phyloP scores from a whole-genome alignment of 2,329 filamentous ascomycete genomes.

The Sphaerostilbella broomeana region DNA sequence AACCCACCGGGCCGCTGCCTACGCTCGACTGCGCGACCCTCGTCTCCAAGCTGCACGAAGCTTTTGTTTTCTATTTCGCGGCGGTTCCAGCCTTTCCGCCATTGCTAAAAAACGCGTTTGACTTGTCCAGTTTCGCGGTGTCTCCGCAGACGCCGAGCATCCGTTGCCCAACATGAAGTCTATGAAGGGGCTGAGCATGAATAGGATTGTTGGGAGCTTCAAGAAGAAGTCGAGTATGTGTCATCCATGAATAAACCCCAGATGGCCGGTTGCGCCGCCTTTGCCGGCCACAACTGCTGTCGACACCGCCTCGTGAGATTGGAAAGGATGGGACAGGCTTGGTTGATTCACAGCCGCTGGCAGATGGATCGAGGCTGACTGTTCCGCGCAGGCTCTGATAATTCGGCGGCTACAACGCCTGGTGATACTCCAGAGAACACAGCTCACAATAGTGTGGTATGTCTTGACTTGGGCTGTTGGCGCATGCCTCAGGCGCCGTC shows the following conservation, averaged over 20 bases:
- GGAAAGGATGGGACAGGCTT: too few species aligned
- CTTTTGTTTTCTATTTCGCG: too few species aligned
- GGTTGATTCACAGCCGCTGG: too few species aligned
- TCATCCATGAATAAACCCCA: background rate
- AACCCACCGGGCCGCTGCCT: too few species aligned
- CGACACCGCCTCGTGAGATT: too few species aligned
- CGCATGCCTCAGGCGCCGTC: background rate
- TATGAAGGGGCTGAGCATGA: conserved; percentile 50
- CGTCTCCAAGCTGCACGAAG: too few species aligned
- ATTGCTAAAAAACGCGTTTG: too few species aligned
- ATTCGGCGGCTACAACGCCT: conserved; percentile 21
- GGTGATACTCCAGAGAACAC: conserved; percentile 61
- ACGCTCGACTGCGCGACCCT: too few species aligned
- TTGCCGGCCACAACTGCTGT: too few species aligned
- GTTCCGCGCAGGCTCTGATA: conserved; percentile 3
- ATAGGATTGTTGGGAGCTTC: conserved; percentile 51
- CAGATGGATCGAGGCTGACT: background rate
- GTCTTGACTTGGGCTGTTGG: conserved; percentile 19
- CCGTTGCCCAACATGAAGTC: conserved; percentile 30
- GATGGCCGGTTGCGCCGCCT: too few species aligned
- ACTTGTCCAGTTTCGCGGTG: conserved; percentile 1
- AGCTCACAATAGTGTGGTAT: conserved; percentile 60
- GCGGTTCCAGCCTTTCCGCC: too few species aligned
- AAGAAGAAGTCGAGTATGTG: conserved; percentile 38
- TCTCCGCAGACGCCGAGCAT: background rate